Base-by-base conservation (phyloP, 179 eudicot species). In the Silene noctiflora region DNA sequence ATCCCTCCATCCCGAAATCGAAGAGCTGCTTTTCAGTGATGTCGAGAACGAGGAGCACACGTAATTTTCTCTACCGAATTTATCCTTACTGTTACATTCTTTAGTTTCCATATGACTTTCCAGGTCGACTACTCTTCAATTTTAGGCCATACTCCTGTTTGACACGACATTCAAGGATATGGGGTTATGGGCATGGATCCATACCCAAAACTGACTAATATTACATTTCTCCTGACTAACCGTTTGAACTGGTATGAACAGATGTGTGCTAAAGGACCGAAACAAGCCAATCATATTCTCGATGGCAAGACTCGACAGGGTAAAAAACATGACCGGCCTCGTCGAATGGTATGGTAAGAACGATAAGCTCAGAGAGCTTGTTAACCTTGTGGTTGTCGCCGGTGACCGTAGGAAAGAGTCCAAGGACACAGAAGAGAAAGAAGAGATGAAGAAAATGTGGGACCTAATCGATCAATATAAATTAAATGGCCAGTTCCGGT, bases 241-340 rank as follows among this genome's bases (percentile, higher is more conserved):
- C 13, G 10, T 44, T 13, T 24, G 39, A n/a, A 67, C 72, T 71
- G 58, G 44, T 33, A 72, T 21, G n/a, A 76, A 76, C 83, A 77
- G 74, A 24, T 69, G 55, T 60, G 63, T 77, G 24, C 67, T 78
- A 10, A 78, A 79, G 71, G 96, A 89, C 81, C 86, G 80, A 56
- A 86, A 55, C 73, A 92, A 91, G 77, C 97, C 97, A 25, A 92
- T 92, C 42, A 84, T 92, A 48, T 92, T 92, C 83, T 89, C 97
- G 8, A 92, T 92, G 97, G 96, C 97, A 53, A 88, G 97, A 77
- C 90, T 92, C 1, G 98, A 91, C 67, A 85, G 78, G 24, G 96
- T 91, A 67, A 93, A 93, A 87, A 93, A 93, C 83, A 86, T 93
- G 63, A 82, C 88, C 1, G 94, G 93, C 55, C 81, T 92, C 55